Evolutionary conservation across 2,329 filamentous ascomycete species (phyloP).

Genomic region (Neonectria sp.): DNA sequence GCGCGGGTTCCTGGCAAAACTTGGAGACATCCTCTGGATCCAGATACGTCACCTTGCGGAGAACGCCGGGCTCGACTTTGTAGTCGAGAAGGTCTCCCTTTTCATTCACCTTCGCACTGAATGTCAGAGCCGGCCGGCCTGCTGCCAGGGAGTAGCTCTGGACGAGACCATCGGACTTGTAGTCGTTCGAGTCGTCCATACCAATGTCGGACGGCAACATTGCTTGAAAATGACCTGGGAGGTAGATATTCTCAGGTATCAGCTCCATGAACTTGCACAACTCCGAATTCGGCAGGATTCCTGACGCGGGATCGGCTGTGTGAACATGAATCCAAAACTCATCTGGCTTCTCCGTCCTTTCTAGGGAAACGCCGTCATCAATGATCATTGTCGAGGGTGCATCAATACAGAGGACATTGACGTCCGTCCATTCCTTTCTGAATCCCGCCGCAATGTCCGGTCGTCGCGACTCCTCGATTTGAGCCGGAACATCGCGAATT

Average conservation of each 20-base stretch:
- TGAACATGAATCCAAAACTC: constrained; percentile 85
- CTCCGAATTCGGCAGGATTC: constrained; percentile 71
- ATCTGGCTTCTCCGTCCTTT: constrained; percentile 65
- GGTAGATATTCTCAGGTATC: constrained; percentile 72
- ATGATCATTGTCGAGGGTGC: constrained; percentile 76
- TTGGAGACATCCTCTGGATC: constrained; percentile 65
- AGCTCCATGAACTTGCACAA: constrained; percentile 74
- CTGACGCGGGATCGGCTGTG: constrained; percentile 83
- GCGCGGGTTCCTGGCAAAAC: constrained; percentile 57
- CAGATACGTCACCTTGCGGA: constrained; percentile 72
- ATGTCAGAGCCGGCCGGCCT: constrained; percentile 70
- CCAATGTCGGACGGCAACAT: constrained; percentile 67
- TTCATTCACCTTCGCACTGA: constrained; percentile 71
- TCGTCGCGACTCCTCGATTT: constrained; percentile 53
- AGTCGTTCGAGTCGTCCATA: constrained; percentile 48
- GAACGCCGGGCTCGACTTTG: constrained; percentile 66
- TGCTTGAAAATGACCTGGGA: constrained; percentile 69
- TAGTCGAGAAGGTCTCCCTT: constrained; percentile 68
- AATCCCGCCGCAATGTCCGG: constrained; percentile 63
- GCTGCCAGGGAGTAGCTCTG: constrained; percentile 68
- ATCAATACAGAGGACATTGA: constrained; percentile 82
- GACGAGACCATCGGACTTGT: constrained; percentile 58
- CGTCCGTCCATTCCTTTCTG: constrained; percentile 71
- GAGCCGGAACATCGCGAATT: constrained; percentile 51
- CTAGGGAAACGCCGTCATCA: constrained; percentile 84